Conservation (phyloP, 2,329 filamentous ascomycete genomes). For the Talaromyces sp. region DNA sequence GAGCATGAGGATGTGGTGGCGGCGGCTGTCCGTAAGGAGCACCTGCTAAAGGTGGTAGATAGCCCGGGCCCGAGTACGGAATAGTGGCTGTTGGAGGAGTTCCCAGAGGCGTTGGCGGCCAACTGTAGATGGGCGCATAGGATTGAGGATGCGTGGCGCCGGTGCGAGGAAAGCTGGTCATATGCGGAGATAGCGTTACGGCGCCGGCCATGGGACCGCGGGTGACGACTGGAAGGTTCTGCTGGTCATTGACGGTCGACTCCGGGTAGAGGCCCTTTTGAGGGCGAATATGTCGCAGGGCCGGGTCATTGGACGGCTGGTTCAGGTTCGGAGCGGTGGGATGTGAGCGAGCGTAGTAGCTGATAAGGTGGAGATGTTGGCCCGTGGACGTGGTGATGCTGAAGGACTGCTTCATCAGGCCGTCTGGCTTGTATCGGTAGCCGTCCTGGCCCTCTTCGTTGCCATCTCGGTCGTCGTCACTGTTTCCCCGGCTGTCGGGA, state of each 20-base stretch:
- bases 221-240: constrained; percentile 74
- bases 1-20: constrained; percentile 11
- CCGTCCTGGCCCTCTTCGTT: constrained; percentile 74
- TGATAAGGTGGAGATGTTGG: constrained; percentile 94
- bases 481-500: constrained; percentile 73
- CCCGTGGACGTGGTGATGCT: constrained; percentile 90
- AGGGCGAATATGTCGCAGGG: constrained; percentile 75
- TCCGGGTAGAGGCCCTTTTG: constrained; percentile 96
- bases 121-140: constrained; percentile 39
- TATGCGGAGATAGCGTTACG: constrained; percentile 48
- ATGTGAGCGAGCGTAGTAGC: constrained; percentile 84
- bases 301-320: constrained; percentile 76
- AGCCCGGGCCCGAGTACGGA: constrained; percentile 27
- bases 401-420: constrained; percentile 99
- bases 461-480: constrained; percentile 74
- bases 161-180: constrained; percentile 50
- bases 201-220: constrained; percentile 63
- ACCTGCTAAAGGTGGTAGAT: constrained; percentile 31
- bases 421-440: constrained; percentile 92
- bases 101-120: constrained; percentile 41
- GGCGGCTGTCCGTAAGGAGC: constrained; percentile 26
- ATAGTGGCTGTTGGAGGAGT: constrained; percentile 38
- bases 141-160: constrained; percentile 34
- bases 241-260: constrained; percentile 82
- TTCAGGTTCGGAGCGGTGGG: constrained; percentile 67